A percentile compares a stretch with the other conserved stretches of the same genome.
phyloP scores from a whole-genome alignment of 75 land plant species.

The Isoetes taiwanensis region DNA sequence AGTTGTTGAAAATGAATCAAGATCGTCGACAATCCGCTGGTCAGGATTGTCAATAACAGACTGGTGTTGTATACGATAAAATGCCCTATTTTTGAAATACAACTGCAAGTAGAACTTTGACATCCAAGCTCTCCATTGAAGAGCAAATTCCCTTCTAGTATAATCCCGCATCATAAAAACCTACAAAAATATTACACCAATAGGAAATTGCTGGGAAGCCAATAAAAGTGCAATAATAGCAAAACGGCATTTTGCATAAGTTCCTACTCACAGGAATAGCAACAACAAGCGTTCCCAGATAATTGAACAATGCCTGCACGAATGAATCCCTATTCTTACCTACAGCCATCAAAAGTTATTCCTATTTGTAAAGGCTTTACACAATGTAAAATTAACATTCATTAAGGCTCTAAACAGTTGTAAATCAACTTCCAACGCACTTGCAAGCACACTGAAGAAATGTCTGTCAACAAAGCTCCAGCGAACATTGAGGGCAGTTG shows the following conservation, averaged over 20 bases:
- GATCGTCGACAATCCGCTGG: not conserved
- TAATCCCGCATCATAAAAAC: not conserved
- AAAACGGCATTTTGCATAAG: too few relatives aligned
- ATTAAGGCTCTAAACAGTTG: too few relatives aligned
- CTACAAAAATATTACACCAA: not conserved
- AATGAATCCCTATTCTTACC: not conserved
- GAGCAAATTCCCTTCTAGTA: not conserved
- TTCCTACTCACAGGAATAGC: not conserved
- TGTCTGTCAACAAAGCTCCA: too few relatives aligned
- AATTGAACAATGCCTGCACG: not conserved
- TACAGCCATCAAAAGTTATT: too few relatives aligned
- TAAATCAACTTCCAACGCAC: too few relatives aligned
- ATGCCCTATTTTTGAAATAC: not conserved
- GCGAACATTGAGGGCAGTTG: too few relatives aligned
- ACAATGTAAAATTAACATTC: too few relatives aligned
- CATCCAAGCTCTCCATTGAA: constrained; percentile 4
- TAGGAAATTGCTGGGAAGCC: not conserved
- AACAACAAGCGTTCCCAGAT: not conserved
- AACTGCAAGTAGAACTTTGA: not conserved
- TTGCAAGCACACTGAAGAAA: too few relatives aligned
- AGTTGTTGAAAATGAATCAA: not conserved
- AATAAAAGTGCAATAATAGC: too few relatives aligned
- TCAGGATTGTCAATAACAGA: constrained; percentile 4
- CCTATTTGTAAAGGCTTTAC: too few relatives aligned
- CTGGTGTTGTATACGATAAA: not conserved